phyloP scores from a whole-genome alignment of 208 protist species.

The Phytomonas sp. region DNA sequence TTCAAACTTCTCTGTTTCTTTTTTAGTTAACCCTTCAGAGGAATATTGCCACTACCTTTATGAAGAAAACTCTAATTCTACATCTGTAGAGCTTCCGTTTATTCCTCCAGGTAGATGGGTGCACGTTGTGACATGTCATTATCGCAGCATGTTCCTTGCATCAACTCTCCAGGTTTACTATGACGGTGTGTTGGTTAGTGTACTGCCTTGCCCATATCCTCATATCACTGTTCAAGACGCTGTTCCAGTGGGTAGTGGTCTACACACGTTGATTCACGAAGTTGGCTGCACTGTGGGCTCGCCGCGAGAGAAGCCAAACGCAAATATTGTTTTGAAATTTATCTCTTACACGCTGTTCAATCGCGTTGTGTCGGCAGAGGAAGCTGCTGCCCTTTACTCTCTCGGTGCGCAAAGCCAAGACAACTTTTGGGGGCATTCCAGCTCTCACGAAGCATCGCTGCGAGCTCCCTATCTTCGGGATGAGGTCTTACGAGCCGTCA shows the following conservation, averaged over 20 bases:
- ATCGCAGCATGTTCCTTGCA: conserved; percentile 23
- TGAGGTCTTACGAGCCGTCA: conserved; percentile 24
- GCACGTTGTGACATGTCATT: conserved; percentile 36
- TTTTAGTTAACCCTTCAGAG: conserved; percentile 19
- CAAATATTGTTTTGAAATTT: conserved; percentile 19
- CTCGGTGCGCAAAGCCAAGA: conserved; percentile 19
- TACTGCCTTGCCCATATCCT: conserved; percentile 23
- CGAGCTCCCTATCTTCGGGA: conserved; percentile 18
- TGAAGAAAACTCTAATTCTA: conserved; percentile 17
- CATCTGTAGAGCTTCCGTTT: conserved; percentile 31
- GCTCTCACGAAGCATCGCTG: conserved; percentile 22
- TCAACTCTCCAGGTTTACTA: conserved; percentile 32
- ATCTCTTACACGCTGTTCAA: conserved; percentile 48
- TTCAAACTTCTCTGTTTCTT: conserved; percentile 16
- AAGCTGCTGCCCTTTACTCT: conserved; percentile 33
- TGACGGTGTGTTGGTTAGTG: conserved; percentile 31
- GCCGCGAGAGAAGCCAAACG: conserved; percentile 14
- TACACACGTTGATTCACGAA: conserved; percentile 18
- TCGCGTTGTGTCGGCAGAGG: conserved; percentile 16
- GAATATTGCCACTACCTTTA: conserved; percentile 24
- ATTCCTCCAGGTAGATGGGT: conserved; percentile 37
- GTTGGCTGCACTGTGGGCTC: conserved; percentile 33
- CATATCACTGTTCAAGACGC: conserved; percentile 17
- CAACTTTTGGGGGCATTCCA: conserved; percentile 18
- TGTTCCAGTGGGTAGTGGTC: conserved; percentile 10